A percentile compares a stretch with the other conserved stretches of the same genome.
phyloP scores from a whole-genome alignment of 148 eudicot genomes.

The Polygonum maritimum region DNA sequence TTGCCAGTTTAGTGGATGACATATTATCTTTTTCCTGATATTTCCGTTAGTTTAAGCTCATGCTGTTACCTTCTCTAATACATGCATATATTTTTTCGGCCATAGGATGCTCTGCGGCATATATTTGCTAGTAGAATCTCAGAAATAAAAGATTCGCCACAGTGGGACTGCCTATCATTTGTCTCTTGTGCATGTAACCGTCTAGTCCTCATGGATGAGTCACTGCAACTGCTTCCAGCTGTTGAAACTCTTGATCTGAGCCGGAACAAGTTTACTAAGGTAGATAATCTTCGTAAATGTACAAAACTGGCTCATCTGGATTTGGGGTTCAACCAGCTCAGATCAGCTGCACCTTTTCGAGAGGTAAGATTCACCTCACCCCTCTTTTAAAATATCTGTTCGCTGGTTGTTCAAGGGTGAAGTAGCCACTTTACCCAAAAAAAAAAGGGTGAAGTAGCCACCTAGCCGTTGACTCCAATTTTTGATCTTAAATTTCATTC shows the following conservation, averaged over 20 bases:
- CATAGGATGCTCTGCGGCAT: slow-evolving; percentile 90
- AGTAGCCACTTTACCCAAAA: no score
- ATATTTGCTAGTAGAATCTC: slow-evolving; percentile 89
- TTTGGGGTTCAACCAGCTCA: slow-evolving; percentile 86
- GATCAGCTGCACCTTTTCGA: slow-evolving; percentile 58
- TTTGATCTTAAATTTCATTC: background rate
- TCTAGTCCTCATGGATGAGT: slow-evolving; percentile 89
- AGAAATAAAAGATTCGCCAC: slow-evolving; percentile 82
- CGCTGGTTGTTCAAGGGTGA: background rate
- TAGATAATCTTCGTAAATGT: slow-evolving; percentile 80
- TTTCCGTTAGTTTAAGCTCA: background rate
- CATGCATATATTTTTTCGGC: background rate
- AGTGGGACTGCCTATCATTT: slow-evolving; percentile 77
- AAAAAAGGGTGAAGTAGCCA: background rate
- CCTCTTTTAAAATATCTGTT: background rate
- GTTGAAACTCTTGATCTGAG: slow-evolving; percentile 94
- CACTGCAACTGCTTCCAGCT: slow-evolving; percentile 76
- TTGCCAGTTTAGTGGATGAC: background rate
- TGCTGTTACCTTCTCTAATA: background rate
- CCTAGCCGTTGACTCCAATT: background rate
- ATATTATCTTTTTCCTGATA: background rate
- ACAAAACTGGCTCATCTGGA: slow-evolving; percentile 71
- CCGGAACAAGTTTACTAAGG: slow-evolving; percentile 85
- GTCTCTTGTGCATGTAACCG: slow-evolving; percentile 88
- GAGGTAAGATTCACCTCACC: slow-evolving; percentile 34